Percentiles rank a stretch among this genome's conserved stretches.
Evolutionary conservation across 305 asterid species (phyloP).

Genomic region (Fraxinus velutina): DNA sequence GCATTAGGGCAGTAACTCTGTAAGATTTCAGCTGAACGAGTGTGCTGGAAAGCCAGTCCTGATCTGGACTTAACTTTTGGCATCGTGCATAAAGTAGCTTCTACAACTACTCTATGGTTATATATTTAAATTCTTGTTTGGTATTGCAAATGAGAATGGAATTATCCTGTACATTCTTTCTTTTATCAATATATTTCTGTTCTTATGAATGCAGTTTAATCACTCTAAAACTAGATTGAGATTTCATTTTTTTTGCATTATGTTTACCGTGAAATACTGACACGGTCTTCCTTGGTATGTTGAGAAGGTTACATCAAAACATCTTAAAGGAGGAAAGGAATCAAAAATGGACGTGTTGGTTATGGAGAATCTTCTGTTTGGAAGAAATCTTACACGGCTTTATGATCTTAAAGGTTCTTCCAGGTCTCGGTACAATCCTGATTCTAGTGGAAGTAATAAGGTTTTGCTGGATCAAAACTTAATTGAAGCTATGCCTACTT

Average conservation of each 20-base stretch:
- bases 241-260: neutral
- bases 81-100: neutral
- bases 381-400: constrained; percentile 60
- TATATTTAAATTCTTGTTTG: neutral
- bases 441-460: constrained; percentile 68
- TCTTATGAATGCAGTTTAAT: neutral
- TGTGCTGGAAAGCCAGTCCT: neutral
- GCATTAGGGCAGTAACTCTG: neutral
- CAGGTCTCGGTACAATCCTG: constrained; percentile 67
- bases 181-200: neutral
- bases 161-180: neutral
- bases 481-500: constrained; percentile 84
- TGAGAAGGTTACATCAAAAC: constrained; percentile 53
- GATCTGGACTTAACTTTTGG: neutral
- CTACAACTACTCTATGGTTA: neutral
- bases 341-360: constrained; percentile 70
- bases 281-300: constrained; percentile 16
- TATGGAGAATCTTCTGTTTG: constrained; percentile 79
- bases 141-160: neutral
- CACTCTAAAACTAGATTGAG: neutral
- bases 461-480: constrained; percentile 80
- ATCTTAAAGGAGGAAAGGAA: constrained; percentile 77
- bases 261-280: constrained; percentile 12
- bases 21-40: neutral
- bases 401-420: constrained; percentile 88